phyloP scores from a whole-genome alignment of 2,329 filamentous ascomycete species.

The Cladobotryum mycophilum region DNA sequence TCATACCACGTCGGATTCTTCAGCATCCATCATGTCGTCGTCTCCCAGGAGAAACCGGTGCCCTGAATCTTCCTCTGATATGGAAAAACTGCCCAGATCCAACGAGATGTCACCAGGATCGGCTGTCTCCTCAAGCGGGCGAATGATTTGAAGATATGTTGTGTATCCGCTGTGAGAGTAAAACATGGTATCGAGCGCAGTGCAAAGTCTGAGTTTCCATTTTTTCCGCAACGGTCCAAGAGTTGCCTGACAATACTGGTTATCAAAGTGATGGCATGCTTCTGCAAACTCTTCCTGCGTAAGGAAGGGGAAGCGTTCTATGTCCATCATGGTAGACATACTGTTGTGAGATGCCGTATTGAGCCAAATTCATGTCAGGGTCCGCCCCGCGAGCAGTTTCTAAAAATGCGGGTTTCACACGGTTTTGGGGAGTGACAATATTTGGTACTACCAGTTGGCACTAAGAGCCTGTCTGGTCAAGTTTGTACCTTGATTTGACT shows the following conservation, averaged over 20 bases:
- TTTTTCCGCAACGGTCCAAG: slow-evolving; percentile 47
- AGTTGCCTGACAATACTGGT: slow-evolving; percentile 51
- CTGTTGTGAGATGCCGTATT: background rate
- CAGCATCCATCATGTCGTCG: slow-evolving; percentile 42
- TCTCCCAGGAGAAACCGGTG: slow-evolving; percentile 28
- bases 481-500: too few relatives aligned
- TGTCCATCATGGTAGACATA: slow-evolving; percentile 27
- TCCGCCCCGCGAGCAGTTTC: background rate
- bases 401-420: background rate
- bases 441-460: background rate
- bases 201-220: slow-evolving; percentile 50
- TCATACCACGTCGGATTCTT: slow-evolving; percentile 46
- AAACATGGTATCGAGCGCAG: slow-evolving; percentile 42
- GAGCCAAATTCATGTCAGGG: background rate
- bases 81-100: slow-evolving; percentile 40
- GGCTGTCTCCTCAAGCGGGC: slow-evolving; percentile 40
- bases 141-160: slow-evolving; percentile 52
- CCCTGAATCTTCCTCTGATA: slow-evolving; percentile 24
- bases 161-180: slow-evolving; percentile 36
- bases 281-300: slow-evolving; percentile 56
- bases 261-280: slow-evolving; percentile 57
- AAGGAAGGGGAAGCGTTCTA: slow-evolving; percentile 55
- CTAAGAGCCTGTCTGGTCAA: too few relatives aligned
- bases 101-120: slow-evolving; percentile 42
- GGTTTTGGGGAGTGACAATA: too few relatives aligned